Conservation (phyloP, 2,329 filamentous ascomycete species). For the Aspergillus latus region DNA sequence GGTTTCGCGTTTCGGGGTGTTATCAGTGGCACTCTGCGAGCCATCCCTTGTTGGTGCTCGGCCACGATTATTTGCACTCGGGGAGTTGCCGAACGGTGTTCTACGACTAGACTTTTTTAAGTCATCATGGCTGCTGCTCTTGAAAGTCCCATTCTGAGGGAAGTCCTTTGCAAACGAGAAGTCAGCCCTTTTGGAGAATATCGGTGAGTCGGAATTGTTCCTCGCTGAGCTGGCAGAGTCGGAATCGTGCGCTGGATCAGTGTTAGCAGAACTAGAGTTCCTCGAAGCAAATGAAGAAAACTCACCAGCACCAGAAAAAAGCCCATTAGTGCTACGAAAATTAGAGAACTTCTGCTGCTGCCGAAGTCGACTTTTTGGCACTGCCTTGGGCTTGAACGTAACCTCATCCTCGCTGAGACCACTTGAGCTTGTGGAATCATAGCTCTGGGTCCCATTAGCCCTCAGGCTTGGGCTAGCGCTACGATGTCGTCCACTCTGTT, state of each 20-base stretch:
- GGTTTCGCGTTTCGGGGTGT: conserved; percentile 22
- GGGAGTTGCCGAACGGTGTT: conserved; percentile 40
- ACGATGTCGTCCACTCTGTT: conserved; percentile 37
- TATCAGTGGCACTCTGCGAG: conserved; percentile 18
- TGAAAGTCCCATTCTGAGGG: conserved; percentile 25
- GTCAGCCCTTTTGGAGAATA: conserved; percentile 10
- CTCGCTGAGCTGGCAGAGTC: conserved; percentile 19
- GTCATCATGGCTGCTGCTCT: conserved; percentile 35
- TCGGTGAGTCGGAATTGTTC: conserved; percentile 14
- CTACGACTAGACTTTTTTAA: conserved; percentile 43
- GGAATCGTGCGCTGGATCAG: conserved; percentile 31
- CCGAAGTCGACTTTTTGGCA: conserved; percentile 40
- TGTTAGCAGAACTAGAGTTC: background rate
- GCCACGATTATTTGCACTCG: conserved; percentile 21
- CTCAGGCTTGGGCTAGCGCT: conserved; percentile 47
- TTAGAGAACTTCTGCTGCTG: conserved; percentile 31
- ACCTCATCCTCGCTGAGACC: conserved; percentile 36
- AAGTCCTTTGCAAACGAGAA: conserved; percentile 12
- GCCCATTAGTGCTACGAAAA: conserved; percentile 25
- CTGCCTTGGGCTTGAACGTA: conserved; percentile 39
- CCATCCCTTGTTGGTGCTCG: conserved; percentile 25
- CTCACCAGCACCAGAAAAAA: conserved; percentile 35
- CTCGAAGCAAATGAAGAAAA: conserved; percentile 17
- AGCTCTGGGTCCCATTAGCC: conserved; percentile 32
- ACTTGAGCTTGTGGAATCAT: conserved; percentile 41